These are phyloP conservation scores for Pluteus cervinus DNA, from an alignment of 768 basidiomycete genomes.

Conservation along the genomic window DNA sequence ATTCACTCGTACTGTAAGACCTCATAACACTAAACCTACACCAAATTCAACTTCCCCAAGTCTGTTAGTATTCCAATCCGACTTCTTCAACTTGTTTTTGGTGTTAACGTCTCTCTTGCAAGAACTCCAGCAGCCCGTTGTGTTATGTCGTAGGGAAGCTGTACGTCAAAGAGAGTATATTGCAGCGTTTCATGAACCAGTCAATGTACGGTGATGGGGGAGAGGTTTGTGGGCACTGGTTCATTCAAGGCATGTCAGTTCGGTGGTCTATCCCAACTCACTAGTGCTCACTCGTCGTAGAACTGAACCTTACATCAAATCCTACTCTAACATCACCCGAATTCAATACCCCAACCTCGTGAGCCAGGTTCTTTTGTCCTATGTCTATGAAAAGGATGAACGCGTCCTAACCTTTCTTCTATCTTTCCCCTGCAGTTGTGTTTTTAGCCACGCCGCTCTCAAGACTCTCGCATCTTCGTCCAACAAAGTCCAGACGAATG, in stretches of 20 bases:
- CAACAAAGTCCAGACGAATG: slow-evolving; percentile 23
- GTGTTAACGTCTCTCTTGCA: slow-evolving; percentile 37
- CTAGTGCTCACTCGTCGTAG: slow-evolving; percentile 51
- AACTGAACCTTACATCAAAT: slow-evolving; percentile 75
- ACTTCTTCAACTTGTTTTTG: too few relatives aligned
- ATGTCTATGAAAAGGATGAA: slow-evolving; percentile 94
- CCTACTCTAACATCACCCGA: slow-evolving; percentile 40
- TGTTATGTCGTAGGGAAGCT: slow-evolving; percentile 90
- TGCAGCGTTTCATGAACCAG: slow-evolving; percentile 85
- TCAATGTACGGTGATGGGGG: slow-evolving; percentile 86
- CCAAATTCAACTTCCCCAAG: too few relatives aligned
- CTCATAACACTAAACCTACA: too few relatives aligned
- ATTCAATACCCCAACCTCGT: slow-evolving; percentile 34
- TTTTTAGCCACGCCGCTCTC: slow-evolving; percentile 82
- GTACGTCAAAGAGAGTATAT: slow-evolving; percentile 92
- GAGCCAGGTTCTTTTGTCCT: slow-evolving; percentile 81
- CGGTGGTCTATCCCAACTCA: background rate
- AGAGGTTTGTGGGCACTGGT: slow-evolving; percentile 86
- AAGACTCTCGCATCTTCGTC: slow-evolving; percentile 47
- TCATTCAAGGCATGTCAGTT: slow-evolving; percentile 70
- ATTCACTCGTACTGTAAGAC: too few relatives aligned
- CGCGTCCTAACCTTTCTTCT: slow-evolving; percentile 83
- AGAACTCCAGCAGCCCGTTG: slow-evolving; percentile 83
- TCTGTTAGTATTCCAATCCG: too few relatives aligned
- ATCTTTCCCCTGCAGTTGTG: slow-evolving; percentile 82